These are phyloP conservation scores for Helotiales sp. DNA, from an alignment of 2,329 filamentous ascomycete genomes.

Conservation along the genomic window DNA sequence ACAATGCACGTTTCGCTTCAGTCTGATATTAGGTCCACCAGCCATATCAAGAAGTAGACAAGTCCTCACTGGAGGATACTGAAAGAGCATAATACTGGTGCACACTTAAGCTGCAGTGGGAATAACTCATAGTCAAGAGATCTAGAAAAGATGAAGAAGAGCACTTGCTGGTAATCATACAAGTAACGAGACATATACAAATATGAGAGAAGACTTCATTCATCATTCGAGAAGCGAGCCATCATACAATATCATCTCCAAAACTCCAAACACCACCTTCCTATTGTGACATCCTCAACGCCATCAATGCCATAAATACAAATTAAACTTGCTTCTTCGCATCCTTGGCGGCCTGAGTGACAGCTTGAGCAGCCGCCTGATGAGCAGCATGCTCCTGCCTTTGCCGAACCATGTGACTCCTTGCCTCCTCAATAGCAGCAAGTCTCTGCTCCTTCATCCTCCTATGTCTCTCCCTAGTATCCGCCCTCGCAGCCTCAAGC, in stretches of 20 bases:
- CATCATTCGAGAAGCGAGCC: constrained; percentile 14
- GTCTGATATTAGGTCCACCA: too few relatives aligned
- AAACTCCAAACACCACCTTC: constrained; percentile 9
- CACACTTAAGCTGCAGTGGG: too few relatives aligned
- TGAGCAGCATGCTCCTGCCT: constrained; percentile 14
- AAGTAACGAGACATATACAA: background rate
- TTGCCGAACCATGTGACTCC: constrained; percentile 5
- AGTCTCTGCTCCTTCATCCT: constrained; percentile 28
- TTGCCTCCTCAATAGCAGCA: constrained; percentile 20
- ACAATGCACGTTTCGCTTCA: too few relatives aligned
- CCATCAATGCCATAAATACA: constrained; percentile 3
- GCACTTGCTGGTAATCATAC: background rate
- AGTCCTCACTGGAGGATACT: too few relatives aligned
- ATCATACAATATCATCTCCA: constrained; percentile 1
- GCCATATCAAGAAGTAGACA: too few relatives aligned
- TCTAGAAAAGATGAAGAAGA: background rate
- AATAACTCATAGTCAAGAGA: background rate
- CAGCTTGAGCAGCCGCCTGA: constrained; percentile 7
- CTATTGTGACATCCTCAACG: constrained; percentile 6
- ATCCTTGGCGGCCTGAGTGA: background rate
- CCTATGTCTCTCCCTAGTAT: constrained; percentile 24
- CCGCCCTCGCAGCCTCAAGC: constrained; percentile 28
- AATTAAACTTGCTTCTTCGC: background rate
- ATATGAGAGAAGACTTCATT: background rate
- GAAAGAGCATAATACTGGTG: too few relatives aligned